Conservation (phyloP, 495 filamentous ascomycete genomes). For the Tirmania nivea region DNA sequence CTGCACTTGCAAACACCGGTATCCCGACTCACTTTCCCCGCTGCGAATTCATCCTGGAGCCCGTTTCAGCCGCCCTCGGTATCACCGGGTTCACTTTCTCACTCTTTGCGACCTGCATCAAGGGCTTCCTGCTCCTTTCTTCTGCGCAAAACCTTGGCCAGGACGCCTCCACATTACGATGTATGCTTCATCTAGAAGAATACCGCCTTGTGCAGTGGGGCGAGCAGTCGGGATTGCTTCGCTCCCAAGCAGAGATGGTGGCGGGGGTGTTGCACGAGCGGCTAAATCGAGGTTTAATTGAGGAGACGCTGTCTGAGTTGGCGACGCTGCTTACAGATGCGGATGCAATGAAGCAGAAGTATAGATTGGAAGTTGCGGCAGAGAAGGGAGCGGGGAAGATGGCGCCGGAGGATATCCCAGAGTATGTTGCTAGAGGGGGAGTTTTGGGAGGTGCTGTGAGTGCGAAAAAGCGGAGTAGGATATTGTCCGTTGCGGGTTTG, state of each 20-base stretch:
- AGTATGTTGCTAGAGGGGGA: not conserved
- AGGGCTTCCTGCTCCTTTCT: slow-evolving; percentile 9
- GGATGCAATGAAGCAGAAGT: slow-evolving; percentile 4
- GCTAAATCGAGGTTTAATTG: slow-evolving; percentile 3
- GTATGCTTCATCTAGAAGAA: slow-evolving; percentile 9
- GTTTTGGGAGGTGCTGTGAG: not conserved
- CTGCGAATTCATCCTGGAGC: not conserved
- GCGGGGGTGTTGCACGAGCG: slow-evolving; percentile 1
- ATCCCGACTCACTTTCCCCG: too few relatives aligned
- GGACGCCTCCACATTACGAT: slow-evolving; percentile 2
- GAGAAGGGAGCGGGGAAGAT: not conserved
- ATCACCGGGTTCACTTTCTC: slow-evolving; percentile 3
- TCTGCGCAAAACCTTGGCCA: slow-evolving; percentile 6
- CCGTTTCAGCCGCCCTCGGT: not conserved
- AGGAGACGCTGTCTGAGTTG: slow-evolving; percentile 3
- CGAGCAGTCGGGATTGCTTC: slow-evolving; percentile 1
- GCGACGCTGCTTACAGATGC: slow-evolving; percentile 4
- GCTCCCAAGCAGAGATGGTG: not conserved
- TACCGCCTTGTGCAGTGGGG: slow-evolving; percentile 8
- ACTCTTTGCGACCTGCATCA: slow-evolving; percentile 7
- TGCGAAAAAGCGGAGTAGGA: slow-evolving; percentile 1
- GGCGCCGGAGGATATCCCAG: not conserved
- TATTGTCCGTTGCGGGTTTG: slow-evolving; percentile 1
- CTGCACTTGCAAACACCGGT: too few relatives aligned
- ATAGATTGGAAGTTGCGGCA: slow-evolving; percentile 1